Evolutionary conservation across 23 red algal species (phyloP), one percentile per base, ranked within the genome.

Genomic region (Gracilariopsis chorda): DNA sequence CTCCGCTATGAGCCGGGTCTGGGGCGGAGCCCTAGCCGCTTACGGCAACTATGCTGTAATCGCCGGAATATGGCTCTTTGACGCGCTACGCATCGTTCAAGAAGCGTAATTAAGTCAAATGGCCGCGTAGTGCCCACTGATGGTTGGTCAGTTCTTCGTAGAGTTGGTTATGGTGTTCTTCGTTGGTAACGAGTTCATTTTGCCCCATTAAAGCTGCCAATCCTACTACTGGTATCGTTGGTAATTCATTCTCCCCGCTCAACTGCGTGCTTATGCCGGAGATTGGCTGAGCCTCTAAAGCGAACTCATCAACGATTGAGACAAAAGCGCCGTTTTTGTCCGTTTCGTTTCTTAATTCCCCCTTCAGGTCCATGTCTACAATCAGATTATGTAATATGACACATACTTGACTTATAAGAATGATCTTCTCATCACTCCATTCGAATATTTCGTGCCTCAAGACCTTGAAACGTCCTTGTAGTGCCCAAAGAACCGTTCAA

Each of bases 301-400:
- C 60, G 30, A 61, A 61, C 56, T 61, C 56, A 35, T 78, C 35
- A 21, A 78, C 72, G n/a, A 78, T 78, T 35, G 28, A 10, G 3
- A 78, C 6, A 14, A 37, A 14, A 48, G 20, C 17, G 30, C 19
- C 72, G 23, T 78, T 51, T 78, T 49, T 43, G 32, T 60, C 51
- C 21, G 42, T 0, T n/a, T 82, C 77, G 77, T 60, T 55, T 21
- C 21, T 19, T 60, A 82, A 37, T 21, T 82, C 9, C 2, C 77
- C 77, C 9, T 37, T 21, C 61, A 75, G 35, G 20, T 36, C 55
- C 85, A 89, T 75, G 24, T 57, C 47, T 20, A 92, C 75, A 23
- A 92, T 37, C 88, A 92, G 69, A 39, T 92, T 92, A 56, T 92
- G 72, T 21, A 81, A 2, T 25, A 71, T 92, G 19, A 92, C 77